Percentiles rank a stretch among this genome's conserved stretches.
Evolutionary conservation across 331 rosid species (phyloP).

Genomic region (Malus hybrid): DNA sequence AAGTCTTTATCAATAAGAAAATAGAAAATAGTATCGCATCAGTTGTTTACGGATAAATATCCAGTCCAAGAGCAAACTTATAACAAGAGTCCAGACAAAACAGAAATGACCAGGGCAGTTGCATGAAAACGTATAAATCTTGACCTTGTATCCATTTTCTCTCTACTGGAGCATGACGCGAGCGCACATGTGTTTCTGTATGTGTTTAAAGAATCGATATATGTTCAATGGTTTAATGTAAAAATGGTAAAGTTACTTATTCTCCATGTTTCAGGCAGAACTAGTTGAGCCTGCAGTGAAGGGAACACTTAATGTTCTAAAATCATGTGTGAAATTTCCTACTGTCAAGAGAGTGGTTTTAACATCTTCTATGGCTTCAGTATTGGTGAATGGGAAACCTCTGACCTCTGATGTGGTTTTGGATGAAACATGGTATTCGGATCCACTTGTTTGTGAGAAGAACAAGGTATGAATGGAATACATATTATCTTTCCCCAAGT

Average conservation of each 20-base stretch:
- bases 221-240: no score
- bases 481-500: background rate
- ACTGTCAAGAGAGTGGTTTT: constrained; percentile 28
- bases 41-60: no score
- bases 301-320: background rate
- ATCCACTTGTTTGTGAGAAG: constrained; percentile 17
- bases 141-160: no score
- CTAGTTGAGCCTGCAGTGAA: background rate
- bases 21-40: no score
- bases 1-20: background rate
- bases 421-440: constrained; percentile 53
- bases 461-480: constrained; percentile 17
- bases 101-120: no score
- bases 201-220: no score
- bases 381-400: constrained; percentile 21
- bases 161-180: no score
- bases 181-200: no score
- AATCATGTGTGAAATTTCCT: background rate
- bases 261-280: background rate
- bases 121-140: no score
- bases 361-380: constrained; percentile 37
- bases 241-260: background rate
- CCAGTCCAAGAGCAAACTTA: no score
- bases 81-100: no score
- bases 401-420: constrained; percentile 29